Evolutionary conservation across 768 basidiomycete genomes (phyloP), one percentile per base, ranked within the genome.

Genomic region (Galerina marginata): DNA sequence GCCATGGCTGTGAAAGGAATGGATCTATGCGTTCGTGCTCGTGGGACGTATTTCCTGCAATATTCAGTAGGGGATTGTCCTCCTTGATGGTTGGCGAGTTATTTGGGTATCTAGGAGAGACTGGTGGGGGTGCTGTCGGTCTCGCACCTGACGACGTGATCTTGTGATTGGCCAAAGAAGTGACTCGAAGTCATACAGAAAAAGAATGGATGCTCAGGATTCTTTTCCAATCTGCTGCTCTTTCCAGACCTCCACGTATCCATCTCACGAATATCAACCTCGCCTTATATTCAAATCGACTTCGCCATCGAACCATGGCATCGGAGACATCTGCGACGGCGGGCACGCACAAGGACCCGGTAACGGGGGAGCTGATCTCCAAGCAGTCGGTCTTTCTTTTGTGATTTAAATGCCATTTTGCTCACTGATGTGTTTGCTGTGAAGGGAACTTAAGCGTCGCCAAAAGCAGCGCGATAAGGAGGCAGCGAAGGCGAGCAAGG

Each of bases 361-460:
- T 95, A 63, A 97, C 96, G 0, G 96, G 95, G 38, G 96, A 99
- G 77, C 84, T 97, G 89, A 88, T 99, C 70, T 97, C 95, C 78
- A 99, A 99, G 87, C 84, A 85, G 96, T 96, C 54, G 60, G 89
- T 83, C 53, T 50, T 48, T 54, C 52, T 29, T 60, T 45, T 20
- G 61, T 47, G n/a, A 16, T 42, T 47, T 39, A 56, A 59, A 64
- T 61, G 60, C 63, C 58, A 20, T n/a, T 56, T 40, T 33, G 44
- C 61, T 71, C 61, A 75, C 73, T 55, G 56, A 77, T 75, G 20
- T 20, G 63, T 54, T 54, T 25, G 40, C 58, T 49, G 26, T 53
- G 54, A 71, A 98, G 96, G 69, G 96, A 97, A 75, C 84, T 99
- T 72, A 99, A 99, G 87, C 86, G 92, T 69, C 87, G 96, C 64